Percentiles rank a stretch among this genome's conserved stretches.
These are phyloP conservation scores for Amphirosellinia nigrospora DNA, from an alignment of 495 filamentous ascomycete genomes.

Conservation along the genomic window DNA sequence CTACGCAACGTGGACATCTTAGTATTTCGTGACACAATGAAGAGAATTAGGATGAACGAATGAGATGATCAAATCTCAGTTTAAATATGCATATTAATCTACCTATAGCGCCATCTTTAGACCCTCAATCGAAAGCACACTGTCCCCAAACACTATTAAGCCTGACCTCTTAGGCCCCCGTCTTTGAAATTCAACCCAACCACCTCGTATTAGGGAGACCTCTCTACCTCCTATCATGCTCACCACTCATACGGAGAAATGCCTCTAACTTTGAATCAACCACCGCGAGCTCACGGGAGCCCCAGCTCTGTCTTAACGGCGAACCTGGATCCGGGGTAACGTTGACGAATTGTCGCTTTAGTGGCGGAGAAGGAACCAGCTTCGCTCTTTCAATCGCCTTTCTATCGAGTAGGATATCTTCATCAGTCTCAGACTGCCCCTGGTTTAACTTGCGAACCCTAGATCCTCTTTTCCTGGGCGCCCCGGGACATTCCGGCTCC, in stretches of 20 bases:
- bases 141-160: no score
- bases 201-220: not conserved
- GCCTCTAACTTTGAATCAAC: constrained; percentile 4
- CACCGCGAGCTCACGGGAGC: not conserved
- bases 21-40: not conserved
- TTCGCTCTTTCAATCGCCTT: not conserved
- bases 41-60: not conserved
- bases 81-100: not conserved
- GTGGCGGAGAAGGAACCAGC: no score
- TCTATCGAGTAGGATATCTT: constrained; percentile 10
- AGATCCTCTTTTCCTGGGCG: not conserved
- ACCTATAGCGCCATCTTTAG: not conserved
- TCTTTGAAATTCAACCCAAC: no score
- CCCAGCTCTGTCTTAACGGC: not conserved
- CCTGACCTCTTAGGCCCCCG: not conserved
- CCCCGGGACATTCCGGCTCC: constrained; percentile 7
- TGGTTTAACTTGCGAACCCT: not conserved
- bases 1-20: not conserved
- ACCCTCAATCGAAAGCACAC: not conserved
- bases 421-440: not conserved
- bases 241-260: not conserved
- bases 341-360: not conserved
- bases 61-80: not conserved
- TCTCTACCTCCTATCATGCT: not conserved
- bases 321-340: not conserved